Base-by-base conservation (phyloP, 139 green algal genomes). In the Asterochloris erici region DNA sequence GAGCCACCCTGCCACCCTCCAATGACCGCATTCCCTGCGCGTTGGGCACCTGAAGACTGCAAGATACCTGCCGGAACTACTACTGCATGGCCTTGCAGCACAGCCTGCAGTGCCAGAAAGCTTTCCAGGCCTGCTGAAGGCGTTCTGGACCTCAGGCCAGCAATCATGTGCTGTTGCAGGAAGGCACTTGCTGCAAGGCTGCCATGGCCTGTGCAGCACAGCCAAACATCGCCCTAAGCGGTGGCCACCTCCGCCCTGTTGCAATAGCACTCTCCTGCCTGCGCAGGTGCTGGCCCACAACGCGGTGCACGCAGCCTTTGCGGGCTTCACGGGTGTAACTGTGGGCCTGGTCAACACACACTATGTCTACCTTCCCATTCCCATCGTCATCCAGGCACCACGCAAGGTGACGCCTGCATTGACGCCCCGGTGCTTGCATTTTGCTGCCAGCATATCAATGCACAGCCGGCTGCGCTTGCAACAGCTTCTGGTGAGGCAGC, bases 271-370 rank as follows among this genome's bases (percentile, higher is more conserved):
- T n/a, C 71, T n/a, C 95, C 38, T 54, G 38, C 38, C 38, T 54
- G 38, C 6, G 38, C 38, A 54, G 38, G 38, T 54, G 73, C 87
- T 99, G 81, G 96, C 93, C 0, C 96, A 99, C 85, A 95, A 94
- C 73, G 94, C 96, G 19, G 95, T 99, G 74, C 96, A 99, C 82
- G 96, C 88, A 12, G 95, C 96, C 0, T 98, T 99, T 91, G 96
- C 94, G 1, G 96, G 94, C 61, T 96, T 89, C 87, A 96, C 90
- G 9, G 91, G 90, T 23, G 84, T 92, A 29, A 94, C 93, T 9
- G 81, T 81, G 38, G 96, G 94, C 0, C 89, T 99, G 77, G 93
- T 98, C 74, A 98, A 98, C 92, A 98, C 94, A 10, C 96, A 99
- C 88, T 98, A 98, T 85, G 91, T 94, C 61, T 96, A 95, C 84